A percentile compares a stretch with the other conserved stretches of the same genome.
These are phyloP conservation scores for Podospora pseudoanserina DNA, from an alignment of 495 filamentous ascomycete genomes.

Conservation along the genomic window DNA sequence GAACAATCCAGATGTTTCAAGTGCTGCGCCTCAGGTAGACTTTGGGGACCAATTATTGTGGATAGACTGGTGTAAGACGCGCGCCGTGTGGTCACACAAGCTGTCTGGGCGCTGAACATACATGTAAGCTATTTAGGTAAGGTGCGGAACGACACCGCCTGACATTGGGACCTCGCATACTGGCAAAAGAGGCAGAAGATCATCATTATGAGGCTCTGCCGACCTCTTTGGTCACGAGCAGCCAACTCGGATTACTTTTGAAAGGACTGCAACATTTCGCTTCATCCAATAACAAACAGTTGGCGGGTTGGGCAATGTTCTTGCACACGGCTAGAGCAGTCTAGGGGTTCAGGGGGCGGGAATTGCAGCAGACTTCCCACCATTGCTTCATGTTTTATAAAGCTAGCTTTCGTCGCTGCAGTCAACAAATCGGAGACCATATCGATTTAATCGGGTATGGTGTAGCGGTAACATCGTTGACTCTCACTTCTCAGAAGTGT, in stretches of 20 bases:
- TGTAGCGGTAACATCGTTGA: constrained; percentile 17
- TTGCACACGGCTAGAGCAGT: background rate
- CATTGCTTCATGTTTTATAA: background rate
- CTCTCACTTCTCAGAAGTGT: constrained; percentile 46
- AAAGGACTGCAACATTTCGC: no score
- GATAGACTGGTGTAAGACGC: background rate
- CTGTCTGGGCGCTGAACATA: background rate
- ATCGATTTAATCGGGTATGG: constrained; percentile 14
- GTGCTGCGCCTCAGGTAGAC: background rate
- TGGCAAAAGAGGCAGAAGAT: background rate
- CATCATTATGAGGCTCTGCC: background rate
- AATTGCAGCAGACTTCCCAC: background rate
- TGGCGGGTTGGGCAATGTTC: no score
- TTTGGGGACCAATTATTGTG: background rate
- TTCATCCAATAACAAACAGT: no score
- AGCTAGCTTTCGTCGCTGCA: background rate
- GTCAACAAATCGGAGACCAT: constrained; percentile 15
- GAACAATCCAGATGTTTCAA: background rate
- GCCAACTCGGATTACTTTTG: no score
- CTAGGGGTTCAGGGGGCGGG: background rate
- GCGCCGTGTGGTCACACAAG: background rate
- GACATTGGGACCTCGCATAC: background rate
- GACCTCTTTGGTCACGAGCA: background rate
- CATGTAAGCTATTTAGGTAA: background rate
- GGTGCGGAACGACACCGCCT: background rate